These are phyloP conservation scores for Jamesozyma gamospora DNA, from an alignment of 805 yeast species.

Conservation along the genomic window DNA sequence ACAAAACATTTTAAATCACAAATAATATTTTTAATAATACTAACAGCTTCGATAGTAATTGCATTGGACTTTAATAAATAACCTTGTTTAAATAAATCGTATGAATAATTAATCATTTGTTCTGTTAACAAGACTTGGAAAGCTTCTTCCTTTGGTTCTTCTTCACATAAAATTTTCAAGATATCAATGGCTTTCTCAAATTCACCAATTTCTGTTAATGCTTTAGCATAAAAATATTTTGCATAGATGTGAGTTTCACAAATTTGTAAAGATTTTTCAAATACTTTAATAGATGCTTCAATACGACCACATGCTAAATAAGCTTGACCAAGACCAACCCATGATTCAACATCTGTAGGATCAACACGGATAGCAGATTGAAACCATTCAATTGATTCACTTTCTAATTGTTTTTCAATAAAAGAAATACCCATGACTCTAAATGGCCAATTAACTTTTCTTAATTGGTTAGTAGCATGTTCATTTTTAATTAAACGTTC, in stretches of 20 bases:
- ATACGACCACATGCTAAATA: slow-evolving; percentile 75
- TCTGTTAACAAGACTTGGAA: slow-evolving; percentile 47
- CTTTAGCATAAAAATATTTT: slow-evolving; percentile 55
- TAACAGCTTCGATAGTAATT: slow-evolving; percentile 38
- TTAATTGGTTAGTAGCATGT: slow-evolving; percentile 41
- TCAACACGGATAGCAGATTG: slow-evolving; percentile 73
- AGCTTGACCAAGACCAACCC: slow-evolving; percentile 98
- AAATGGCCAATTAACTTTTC: slow-evolving; percentile 69
- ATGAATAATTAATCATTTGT: slow-evolving; percentile 46
- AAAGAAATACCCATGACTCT: slow-evolving; percentile 74
- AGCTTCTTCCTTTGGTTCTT: slow-evolving; percentile 40
- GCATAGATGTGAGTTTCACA: slow-evolving; percentile 52
- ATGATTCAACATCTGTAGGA: slow-evolving; percentile 61
- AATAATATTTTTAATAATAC: slow-evolving; percentile 15
- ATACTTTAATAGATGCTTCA: slow-evolving; percentile 80
- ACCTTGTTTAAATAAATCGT: slow-evolving; percentile 44
- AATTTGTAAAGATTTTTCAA: slow-evolving; percentile 49
- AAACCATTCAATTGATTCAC: slow-evolving; percentile 77
- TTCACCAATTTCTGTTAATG: slow-evolving; percentile 53
- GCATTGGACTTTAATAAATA: slow-evolving; percentile 57
- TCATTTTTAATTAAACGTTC: slow-evolving; percentile 56
- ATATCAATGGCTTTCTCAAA: slow-evolving; percentile 49
- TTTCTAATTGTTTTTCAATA: slow-evolving; percentile 60
- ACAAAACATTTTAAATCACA: slow-evolving; percentile 24
- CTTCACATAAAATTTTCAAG: slow-evolving; percentile 34